phyloP scores from a whole-genome alignment of 129 eudicot species.

The Saussurea involucrata region DNA sequence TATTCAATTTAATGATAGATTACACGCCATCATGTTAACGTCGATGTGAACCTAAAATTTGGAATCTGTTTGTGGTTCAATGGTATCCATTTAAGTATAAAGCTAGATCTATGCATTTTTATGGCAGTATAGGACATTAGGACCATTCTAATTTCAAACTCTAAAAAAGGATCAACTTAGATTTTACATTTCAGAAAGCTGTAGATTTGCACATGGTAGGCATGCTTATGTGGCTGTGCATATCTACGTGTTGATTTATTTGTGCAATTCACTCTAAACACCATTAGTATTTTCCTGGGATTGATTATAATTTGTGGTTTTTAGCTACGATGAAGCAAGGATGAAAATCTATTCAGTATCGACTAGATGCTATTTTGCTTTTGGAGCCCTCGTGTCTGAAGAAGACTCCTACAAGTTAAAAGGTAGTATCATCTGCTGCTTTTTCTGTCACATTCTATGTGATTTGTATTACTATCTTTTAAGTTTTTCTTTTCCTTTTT shows the following conservation, averaged over 20 bases:
- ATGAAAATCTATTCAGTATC: constrained; percentile 97
- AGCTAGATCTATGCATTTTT: neutral
- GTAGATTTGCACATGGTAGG: neutral
- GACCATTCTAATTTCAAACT: neutral
- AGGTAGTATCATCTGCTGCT: constrained; percentile 37
- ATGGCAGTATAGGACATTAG: neutral
- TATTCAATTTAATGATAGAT: neutral
- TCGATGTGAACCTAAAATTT: neutral
- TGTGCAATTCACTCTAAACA: neutral
- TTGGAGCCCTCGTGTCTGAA: constrained; percentile 95
- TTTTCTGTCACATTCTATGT: too few species aligned
- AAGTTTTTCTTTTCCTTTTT: neutral
- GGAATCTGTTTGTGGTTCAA: neutral
- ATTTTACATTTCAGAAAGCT: neutral
- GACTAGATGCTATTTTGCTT: constrained; percentile 83
- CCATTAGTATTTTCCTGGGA: neutral
- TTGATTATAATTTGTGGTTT: constrained; percentile 2
- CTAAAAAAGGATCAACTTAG: neutral
- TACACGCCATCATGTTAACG: neutral
- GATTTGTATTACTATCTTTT: neutral
- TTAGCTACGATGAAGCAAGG: constrained; percentile 87
- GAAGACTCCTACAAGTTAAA: constrained; percentile 79
- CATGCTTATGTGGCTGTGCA: neutral
- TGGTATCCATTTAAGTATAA: neutral
- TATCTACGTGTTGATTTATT: neutral